Base-by-base conservation (phyloP, 257 asterid species). In the Jasminum sambac region DNA sequence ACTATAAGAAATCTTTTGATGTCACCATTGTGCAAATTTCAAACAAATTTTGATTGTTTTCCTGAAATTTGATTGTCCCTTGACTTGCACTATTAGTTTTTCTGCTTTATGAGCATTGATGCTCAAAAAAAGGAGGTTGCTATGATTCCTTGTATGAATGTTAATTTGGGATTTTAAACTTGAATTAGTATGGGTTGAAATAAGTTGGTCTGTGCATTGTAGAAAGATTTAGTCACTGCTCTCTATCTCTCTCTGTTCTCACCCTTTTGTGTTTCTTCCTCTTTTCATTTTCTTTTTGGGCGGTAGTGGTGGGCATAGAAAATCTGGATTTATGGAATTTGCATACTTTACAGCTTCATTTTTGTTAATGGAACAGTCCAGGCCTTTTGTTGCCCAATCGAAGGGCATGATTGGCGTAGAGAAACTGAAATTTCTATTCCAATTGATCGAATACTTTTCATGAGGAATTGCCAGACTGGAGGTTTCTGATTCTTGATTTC, bases 401-500 rank as follows among this genome's bases (percentile, higher is more conserved):
- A 55, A 21, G 16, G 62, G 14, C 34, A 55, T 21, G 60, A 17
- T 9, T 4, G 23, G 13, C 13, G 23, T 55, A 19, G 30, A 55
- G 8, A 55, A 5, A 2, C 6, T 19, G 8, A 19, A 16, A 5
- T 21, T 21, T 55, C 16, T 55, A 3, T 55, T 55, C 6, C 4
- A 55, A 55, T n/a, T 5, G 26, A 55, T 21, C 8, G 62, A 10
- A 55, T 9, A 55, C 23, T 12, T 55, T 21, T 55, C 19, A 21
- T 21, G 34, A 21, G 34, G 62, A 55, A 55, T 8, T 0, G 14
- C 2, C 36, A 30, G 36, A 30, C 36, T 30, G 36, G 62, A 55
- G 30, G 62, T 55, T 19, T 55, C 19, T 21, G 46, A 42, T 44
- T 64, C 66, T 60, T 48, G n/a, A 37, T 75, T 44, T 64, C 66